Evolutionary conservation across 495 filamentous ascomycete genomes (phyloP), one percentile per base, ranked within the genome.

Genomic region (Aspergillus conjunctus): DNA sequence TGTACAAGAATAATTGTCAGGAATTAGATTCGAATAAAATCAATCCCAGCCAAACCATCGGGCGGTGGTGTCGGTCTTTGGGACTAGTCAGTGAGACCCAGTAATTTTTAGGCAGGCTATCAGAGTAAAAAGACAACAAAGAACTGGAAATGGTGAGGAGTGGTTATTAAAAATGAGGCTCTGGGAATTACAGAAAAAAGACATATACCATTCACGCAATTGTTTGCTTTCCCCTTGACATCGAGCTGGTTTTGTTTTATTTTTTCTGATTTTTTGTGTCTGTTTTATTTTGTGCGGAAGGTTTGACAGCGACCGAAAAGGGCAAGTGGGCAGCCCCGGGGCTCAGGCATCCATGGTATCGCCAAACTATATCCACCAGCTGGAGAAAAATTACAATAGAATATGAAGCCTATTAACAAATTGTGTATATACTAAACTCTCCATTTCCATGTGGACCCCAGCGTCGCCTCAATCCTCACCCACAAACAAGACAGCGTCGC

Each of bases 401-500:
- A 20, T n/a, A 7, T 10, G 1, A 46, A 15, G n/a, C 17, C 37
- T 1, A 41, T 4, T 15, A 9, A 11, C 37, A 11, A 11, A 9
- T 34, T 12, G 3, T 33, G 22, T n/a, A 43, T 37, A n/a, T 39
- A 11, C 54, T 53, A 70, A 20, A 69, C 48, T 44, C 67, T 71
- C 71, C 69, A 71, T 21, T 57, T 60, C 66, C 67, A 66, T 18
- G 53, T 6, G 14, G 64, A 49, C 59, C 31, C 70, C 59, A 39
- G 31, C 31, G 17, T 60, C 48, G 60, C 68, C 68, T 76, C 73
- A 10, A 74, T 58, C 22, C 74, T 63, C 34, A 75, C 74, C 71
- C 73, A 76, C 0, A 74, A 48, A 30, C 70, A 72, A n/a, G 74
- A 62, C 37, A 70, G 33, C 20, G 71, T 71, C n/a, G 74, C 70